Conservation (phyloP, 2,329 filamentous ascomycete species). For the Peltaster fructicola region DNA sequence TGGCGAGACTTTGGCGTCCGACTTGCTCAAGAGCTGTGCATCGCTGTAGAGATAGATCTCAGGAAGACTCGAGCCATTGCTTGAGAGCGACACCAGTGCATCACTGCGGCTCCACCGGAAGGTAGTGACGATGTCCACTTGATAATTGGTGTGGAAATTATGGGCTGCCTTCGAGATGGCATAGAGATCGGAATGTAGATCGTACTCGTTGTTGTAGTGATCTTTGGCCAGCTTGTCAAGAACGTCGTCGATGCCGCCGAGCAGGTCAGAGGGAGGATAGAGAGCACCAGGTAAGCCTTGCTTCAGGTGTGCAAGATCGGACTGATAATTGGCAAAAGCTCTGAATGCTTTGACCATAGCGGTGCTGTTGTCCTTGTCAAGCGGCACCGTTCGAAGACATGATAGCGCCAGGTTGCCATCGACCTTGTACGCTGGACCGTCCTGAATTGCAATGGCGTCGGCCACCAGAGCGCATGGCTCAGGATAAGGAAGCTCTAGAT, state of each 20-base stretch:
- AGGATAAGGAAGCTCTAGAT: no score
- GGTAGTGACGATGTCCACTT: conserved; percentile 13
- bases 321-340: no score
- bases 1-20: conserved; percentile 17
- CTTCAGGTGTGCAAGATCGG: conserved; percentile 20
- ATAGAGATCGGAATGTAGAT: conserved; percentile 22
- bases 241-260: conserved; percentile 16
- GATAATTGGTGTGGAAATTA: conserved; percentile 20
- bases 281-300: conserved; percentile 19
- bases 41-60: not conserved
- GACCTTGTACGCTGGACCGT: no score
- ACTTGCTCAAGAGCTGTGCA: conserved; percentile 1
- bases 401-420: no score
- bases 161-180: conserved; percentile 18
- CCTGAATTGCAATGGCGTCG: no score
- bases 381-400: no score
- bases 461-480: no score
- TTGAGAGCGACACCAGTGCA: not conserved
- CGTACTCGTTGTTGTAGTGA: conserved; percentile 21
- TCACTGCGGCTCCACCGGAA: not conserved
- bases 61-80: not conserved
- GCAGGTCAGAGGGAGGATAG: conserved; percentile 20
- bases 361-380: no score
- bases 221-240: conserved; percentile 13
- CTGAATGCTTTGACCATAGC: no score